Evolutionary conservation across 2,329 filamentous ascomycete genomes (phyloP).

Genomic region (Colletotrichum tofieldiae): DNA sequence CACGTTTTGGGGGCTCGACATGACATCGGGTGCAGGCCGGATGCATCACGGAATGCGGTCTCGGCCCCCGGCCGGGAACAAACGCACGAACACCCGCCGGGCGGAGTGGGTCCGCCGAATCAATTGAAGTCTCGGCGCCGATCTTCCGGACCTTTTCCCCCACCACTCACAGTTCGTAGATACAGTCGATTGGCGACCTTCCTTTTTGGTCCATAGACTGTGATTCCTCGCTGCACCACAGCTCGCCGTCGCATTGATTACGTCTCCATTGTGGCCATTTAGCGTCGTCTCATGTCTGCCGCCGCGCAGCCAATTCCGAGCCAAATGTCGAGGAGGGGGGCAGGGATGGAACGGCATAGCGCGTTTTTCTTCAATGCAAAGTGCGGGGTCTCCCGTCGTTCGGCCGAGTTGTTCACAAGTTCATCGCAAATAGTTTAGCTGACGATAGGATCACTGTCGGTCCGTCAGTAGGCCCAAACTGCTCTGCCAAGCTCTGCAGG

Average conservation of each 20-base stretch:
- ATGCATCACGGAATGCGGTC: slow-evolving; percentile 17
- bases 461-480: not conserved
- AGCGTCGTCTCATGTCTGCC: slow-evolving; percentile 23
- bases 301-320: not conserved
- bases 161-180: slow-evolving; percentile 5
- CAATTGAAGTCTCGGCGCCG: slow-evolving; percentile 11
- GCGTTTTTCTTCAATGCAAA: slow-evolving; percentile 10
- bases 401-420: not conserved
- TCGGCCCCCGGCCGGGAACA: slow-evolving; percentile 13
- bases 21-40: slow-evolving; percentile 17
- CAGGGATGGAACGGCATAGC: not conserved
- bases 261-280: not conserved
- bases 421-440: not conserved
- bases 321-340: not conserved
- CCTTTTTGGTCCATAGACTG: slow-evolving; percentile 22
- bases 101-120: slow-evolving; percentile 8
- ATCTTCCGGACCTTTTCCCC: not conserved
- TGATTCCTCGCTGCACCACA: not conserved
- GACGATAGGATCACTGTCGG: not conserved
- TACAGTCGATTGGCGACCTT: slow-evolving; percentile 13
- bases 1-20: not conserved
- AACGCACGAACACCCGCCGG: not conserved
- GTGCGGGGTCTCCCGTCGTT: slow-evolving; percentile 29
- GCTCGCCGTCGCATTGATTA: not conserved
- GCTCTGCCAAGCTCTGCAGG: not conserved